A percentile compares a stretch with the other conserved stretches of the same genome.
Conservation (phyloP, 768 basidiomycete species). For the Candolleomyces efflorescens region DNA sequence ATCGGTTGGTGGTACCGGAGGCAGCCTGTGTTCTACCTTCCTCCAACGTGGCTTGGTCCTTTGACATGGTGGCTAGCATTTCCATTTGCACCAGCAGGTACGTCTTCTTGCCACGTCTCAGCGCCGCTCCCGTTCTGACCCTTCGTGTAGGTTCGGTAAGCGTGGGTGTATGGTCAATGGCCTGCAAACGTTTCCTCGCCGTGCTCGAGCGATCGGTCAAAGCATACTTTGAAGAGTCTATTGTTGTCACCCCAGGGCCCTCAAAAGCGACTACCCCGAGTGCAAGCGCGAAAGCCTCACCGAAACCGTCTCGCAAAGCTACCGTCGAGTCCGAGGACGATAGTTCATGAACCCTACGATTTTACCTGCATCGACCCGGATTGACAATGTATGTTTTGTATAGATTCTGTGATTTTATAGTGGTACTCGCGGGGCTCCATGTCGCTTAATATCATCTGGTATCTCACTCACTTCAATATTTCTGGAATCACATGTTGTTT, state of each 20-base stretch:
- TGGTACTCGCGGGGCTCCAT: neutral
- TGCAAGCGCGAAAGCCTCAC: neutral
- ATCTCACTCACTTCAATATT: neutral
- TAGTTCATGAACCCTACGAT: neutral
- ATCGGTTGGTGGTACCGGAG: slow-evolving; percentile 92
- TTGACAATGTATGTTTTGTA: neutral
- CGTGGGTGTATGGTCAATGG: slow-evolving; percentile 94
- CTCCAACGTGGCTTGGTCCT: slow-evolving; percentile 86
- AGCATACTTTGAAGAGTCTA: slow-evolving; percentile 36
- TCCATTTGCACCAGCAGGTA: slow-evolving; percentile 87
- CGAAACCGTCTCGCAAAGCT: neutral
- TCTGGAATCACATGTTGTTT: neutral
- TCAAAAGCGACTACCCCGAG: neutral
- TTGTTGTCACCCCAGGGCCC: neutral
- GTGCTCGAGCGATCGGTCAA: slow-evolving; percentile 71
- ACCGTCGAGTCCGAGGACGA: slow-evolving; percentile 2
- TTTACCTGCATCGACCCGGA: neutral
- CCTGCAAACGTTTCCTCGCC: slow-evolving; percentile 80
- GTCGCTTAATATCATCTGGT: neutral
- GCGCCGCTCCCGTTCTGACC: neutral
- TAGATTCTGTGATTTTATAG: slow-evolving; percentile 2
- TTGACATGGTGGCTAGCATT: slow-evolving; percentile 84
- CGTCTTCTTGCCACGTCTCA: slow-evolving; percentile 17
- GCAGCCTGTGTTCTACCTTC: slow-evolving; percentile 90
- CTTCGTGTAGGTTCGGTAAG: slow-evolving; percentile 73